Base-by-base conservation (phyloP, 2,329 filamentous ascomycete genomes). In the Podosphaera leucotricha region DNA sequence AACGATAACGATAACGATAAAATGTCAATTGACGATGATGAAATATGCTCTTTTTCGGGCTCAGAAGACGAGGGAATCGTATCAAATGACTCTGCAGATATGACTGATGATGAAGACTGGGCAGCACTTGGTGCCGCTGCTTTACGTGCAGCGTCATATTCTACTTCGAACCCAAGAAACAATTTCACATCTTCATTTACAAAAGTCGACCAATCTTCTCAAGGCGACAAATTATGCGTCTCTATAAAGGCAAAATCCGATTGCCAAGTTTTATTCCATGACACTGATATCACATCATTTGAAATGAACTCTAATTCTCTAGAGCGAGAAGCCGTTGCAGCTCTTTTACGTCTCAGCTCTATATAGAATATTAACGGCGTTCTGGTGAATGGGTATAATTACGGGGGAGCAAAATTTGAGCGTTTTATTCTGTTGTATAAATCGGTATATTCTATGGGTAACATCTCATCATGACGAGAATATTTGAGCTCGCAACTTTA, bases 31-130 rank as follows among this genome's bases (percentile, higher is more conserved):
- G 80, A 82, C 55, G 70, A 80, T 55, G 77, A 82, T 48, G 71
- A 73, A 38, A 75, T 71, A 45, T 81, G 77, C 42, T 85, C 81
- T 11, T 85, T 80, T 56, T 84, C 79, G 26, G 80, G 84, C 54
- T 71, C 72, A 37, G 48, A 51, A 6, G 73, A 76, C 44, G 77
- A 80, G 47, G 71, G 76, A 52, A 67, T 60, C 62, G 72, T 77
- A 64, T 75, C 77, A 53, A 79, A 83, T 53, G 80, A 92, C 56
- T 75, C 82, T 48, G 77, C 80, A 51, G 84, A 93, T 57, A 72
- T 82, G 47, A 95, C 90, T 20, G 90, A 95, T 58, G 84, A 94
- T 58, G 87, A 95, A 61, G 86, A 95, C 62, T 94, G 87, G 86
- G 83, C 81, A 40, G 75, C 80, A 43, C 80, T 93, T 49, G 87